Base-by-base conservation (phyloP, 1,139 yeast species). In the Pichia sp. region DNA sequence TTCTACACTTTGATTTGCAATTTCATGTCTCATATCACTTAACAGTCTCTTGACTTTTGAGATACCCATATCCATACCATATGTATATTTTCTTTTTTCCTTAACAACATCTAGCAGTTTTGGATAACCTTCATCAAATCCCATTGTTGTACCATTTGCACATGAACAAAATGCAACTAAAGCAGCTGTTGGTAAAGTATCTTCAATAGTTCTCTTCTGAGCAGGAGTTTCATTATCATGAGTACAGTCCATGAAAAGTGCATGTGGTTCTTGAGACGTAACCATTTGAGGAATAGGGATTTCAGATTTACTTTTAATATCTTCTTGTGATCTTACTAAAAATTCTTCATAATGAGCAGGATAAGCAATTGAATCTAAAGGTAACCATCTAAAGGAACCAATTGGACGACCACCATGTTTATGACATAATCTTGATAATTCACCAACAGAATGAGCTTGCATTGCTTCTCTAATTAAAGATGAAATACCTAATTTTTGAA, bases 171-270 rank as follows among this genome's bases (percentile, higher is more conserved):
- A 78, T 0, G 97, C 82, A 4, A 92, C 97, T 45, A 92, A 70
- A 0, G 97, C 98, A 4, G 97, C 97, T 55, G 84, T 92, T 12
- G 97, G 95, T 41, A 92, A 70, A 0, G 97, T 89, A 59, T 92
- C 98, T 61, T 90, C 96, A 1, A 87, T 83, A 0, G 96, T 89
- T 61, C 97, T 77, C 66, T 85, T 87, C 57, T 90, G 95, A 36
- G 74, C 74, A 3, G 97, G 96, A 33, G 80, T 82, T 64, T 87
- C 94, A 59, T 92, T 92, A 64, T 92, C 98, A 63, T 92, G 98
- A 3, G 97, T 90, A 59, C 97, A 90, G 62, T 92, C 98, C 97
- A 92, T 90, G 58, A 92, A 85, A 56, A 92, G 70, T 0, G 97
- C 96, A 65, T 89, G 97, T 4, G 96, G 95, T 12, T 82, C 80